A percentile compares a stretch with the other conserved stretches of the same genome.
phyloP scores from a whole-genome alignment of 208 protist species.

The Acanthamoeba lenticulata region DNA sequence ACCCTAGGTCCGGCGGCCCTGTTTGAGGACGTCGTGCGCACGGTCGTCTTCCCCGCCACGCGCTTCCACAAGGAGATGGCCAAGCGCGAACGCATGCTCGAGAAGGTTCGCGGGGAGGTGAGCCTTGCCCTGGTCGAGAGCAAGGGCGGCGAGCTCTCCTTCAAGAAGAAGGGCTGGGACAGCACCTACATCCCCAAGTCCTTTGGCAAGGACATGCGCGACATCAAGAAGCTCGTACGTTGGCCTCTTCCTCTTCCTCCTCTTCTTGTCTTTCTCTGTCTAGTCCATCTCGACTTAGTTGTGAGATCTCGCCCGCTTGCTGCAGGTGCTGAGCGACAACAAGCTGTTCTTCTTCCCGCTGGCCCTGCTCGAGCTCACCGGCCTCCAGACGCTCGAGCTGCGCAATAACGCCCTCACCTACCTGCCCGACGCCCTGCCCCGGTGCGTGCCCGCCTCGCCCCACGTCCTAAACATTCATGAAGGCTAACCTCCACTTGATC shows the following conservation, averaged over 20 bases:
- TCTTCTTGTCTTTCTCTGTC: too few relatives aligned
- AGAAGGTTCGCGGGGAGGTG: conserved; percentile 41
- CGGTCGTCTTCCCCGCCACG: not conserved
- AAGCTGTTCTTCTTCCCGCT: conserved; percentile 67
- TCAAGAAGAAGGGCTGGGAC: conserved; percentile 49
- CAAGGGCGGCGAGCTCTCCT: not conserved
- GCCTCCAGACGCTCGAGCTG: conserved; percentile 28
- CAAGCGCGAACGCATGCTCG: conserved; percentile 37
- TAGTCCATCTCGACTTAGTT: too few relatives aligned
- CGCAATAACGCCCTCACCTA: conserved; percentile 53
- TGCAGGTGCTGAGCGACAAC: conserved; percentile 57
- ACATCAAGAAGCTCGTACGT: conserved; percentile 20
- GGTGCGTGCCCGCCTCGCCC: not conserved
- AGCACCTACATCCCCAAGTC: conserved; percentile 58
- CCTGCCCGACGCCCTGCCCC: not conserved
- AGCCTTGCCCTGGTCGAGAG: not conserved
- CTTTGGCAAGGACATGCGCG: conserved; percentile 52
- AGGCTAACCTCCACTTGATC: not conserved
- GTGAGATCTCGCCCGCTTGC: too few relatives aligned
- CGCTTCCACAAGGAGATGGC: not conserved
- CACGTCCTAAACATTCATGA: not conserved
- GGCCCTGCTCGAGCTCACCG: conserved; percentile 43
- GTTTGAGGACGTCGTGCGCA: conserved; percentile 14
- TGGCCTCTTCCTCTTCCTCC: not conserved
- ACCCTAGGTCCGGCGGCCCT: not conserved